These are phyloP conservation scores for Cinnamomum chago DNA, from an alignment of 164 flowering plant genomes.

Conservation along the genomic window DNA sequence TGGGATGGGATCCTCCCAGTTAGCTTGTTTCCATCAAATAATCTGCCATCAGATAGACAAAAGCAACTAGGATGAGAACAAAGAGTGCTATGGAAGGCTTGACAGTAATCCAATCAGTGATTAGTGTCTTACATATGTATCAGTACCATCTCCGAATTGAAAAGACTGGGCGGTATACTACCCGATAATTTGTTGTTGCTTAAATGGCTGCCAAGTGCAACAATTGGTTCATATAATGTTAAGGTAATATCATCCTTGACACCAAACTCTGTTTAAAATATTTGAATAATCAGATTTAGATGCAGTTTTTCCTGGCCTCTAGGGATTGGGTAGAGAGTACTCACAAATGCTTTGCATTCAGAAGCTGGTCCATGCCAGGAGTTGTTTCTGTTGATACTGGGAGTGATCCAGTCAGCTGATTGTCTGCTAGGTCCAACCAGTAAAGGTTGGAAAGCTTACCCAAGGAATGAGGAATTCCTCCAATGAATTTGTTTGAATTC, in stretches of 20 bases:
- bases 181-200: slow-evolving; percentile 86
- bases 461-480: slow-evolving; percentile 67
- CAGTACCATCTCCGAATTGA: slow-evolving; percentile 67
- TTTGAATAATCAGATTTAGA: not conserved
- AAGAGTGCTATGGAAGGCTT: not conserved
- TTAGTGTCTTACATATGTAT: slow-evolving; percentile 70
- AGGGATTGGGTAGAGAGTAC: not conserved
- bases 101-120: not conserved
- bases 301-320: not conserved
- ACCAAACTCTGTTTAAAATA: not conserved
- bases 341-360: slow-evolving; percentile 80
- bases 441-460: slow-evolving; percentile 77
- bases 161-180: slow-evolving; percentile 56
- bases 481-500: slow-evolving; percentile 76
- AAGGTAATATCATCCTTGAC: not conserved
- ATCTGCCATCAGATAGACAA: slow-evolving; percentile 28
- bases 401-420: slow-evolving; percentile 64
- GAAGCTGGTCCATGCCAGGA: slow-evolving; percentile 77
- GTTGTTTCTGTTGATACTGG: slow-evolving; percentile 56
- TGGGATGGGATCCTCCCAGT: slow-evolving; percentile 61
- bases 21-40: slow-evolving; percentile 76
- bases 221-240: not conserved
- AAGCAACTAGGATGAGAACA: not conserved
- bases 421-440: slow-evolving; percentile 93
- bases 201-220: slow-evolving; percentile 66